Percentiles rank a stretch among this genome's conserved stretches.
These are phyloP conservation scores for Phytophthora vignae DNA, from an alignment of 352 stramenopile genomes.

Conservation along the genomic window DNA sequence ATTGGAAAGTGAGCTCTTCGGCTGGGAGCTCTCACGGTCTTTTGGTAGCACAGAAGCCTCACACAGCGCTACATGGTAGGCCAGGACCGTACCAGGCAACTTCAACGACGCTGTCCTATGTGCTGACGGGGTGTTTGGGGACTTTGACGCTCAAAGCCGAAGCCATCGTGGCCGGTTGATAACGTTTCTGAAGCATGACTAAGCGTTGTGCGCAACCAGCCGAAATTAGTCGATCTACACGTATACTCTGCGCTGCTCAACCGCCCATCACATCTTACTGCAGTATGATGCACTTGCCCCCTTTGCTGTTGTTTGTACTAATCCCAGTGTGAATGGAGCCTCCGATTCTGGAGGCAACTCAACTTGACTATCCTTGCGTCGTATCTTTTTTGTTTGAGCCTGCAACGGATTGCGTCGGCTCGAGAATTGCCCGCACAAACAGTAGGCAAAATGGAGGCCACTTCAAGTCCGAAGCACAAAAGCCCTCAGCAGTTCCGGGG, in stretches of 20 bases:
- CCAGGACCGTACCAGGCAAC: not conserved
- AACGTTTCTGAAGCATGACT: not conserved
- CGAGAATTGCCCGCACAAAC: not conserved
- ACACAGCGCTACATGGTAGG: not conserved
- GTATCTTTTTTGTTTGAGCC: not conserved
- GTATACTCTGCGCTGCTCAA: not conserved
- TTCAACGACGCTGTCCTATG: not conserved
- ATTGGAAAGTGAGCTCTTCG: conserved; percentile 8
- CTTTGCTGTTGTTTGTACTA: not conserved
- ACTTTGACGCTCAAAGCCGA: too few species aligned
- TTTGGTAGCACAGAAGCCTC: not conserved
- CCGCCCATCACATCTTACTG: not conserved
- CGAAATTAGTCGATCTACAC: too few species aligned
- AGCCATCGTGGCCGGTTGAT: too few species aligned
- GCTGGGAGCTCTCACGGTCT: not conserved
- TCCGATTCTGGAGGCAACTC: too few species aligned
- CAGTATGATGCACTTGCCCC: too few species aligned
- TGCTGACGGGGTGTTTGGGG: too few species aligned
- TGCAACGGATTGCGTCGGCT: conserved; percentile 1
- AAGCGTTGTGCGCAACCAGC: too few species aligned
- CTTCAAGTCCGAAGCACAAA: not conserved
- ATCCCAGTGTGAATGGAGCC: too few species aligned
- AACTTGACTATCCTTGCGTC: too few species aligned
- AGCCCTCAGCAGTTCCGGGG: too few species aligned
- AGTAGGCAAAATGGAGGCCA: conserved; percentile 2